These are phyloP conservation scores for Mycogone perniciosa DNA, from an alignment of 2,329 filamentous ascomycete species.

Conservation along the genomic window DNA sequence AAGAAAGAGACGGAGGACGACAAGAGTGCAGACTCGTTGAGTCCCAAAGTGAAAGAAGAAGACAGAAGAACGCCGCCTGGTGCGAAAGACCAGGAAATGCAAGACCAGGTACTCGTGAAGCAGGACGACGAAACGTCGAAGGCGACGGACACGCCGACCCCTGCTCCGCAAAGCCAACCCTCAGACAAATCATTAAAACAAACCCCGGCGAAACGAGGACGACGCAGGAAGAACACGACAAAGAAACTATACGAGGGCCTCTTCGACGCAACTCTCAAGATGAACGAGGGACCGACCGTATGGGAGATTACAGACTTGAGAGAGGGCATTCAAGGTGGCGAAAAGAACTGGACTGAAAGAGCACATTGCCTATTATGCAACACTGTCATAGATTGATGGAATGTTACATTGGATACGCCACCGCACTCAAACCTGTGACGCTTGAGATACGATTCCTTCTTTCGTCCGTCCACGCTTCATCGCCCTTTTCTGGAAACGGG, in stretches of 20 bases:
- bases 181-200: conserved; percentile 21
- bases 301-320: conserved; percentile 49
- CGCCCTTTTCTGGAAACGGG: too few relatives aligned
- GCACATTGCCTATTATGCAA: conserved; percentile 45
- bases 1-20: too few relatives aligned
- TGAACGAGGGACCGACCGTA: conserved; percentile 41
- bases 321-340: conserved; percentile 39
- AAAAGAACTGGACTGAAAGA: conserved; percentile 48
- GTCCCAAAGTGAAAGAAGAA: conserved; percentile 35
- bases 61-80: conserved; percentile 47
- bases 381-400: conserved; percentile 36
- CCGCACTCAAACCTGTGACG: not conserved
- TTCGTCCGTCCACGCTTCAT: too few relatives aligned
- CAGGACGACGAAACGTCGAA: conserved; percentile 27
- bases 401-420: not conserved
- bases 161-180: conserved; percentile 22
- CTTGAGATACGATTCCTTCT: too few relatives aligned
- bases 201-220: conserved; percentile 25
- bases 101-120: conserved; percentile 33
- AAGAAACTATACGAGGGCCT: conserved; percentile 44
- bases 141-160: conserved; percentile 26
- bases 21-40: not conserved
- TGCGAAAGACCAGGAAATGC: conserved; percentile 41
- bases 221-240: conserved; percentile 32
- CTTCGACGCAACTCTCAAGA: conserved; percentile 45